These are phyloP conservation scores for Madurella mycetomatis DNA, from an alignment of 2,329 filamentous ascomycete species.

Conservation along the genomic window DNA sequence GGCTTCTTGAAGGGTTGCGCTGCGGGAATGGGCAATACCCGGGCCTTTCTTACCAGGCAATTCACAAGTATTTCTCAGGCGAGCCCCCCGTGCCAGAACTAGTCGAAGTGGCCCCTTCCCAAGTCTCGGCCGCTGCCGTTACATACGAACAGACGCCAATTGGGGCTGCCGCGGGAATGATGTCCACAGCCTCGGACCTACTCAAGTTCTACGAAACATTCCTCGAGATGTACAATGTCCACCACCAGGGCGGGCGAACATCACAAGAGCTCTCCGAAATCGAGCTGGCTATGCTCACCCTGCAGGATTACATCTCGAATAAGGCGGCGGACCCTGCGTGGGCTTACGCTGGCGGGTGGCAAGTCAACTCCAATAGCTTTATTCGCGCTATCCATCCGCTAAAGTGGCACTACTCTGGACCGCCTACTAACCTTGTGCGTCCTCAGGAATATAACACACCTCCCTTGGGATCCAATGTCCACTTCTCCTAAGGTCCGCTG, in stretches of 20 bases:
- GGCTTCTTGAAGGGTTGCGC: neutral
- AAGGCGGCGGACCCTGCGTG: neutral
- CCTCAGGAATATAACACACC: slow-evolving; percentile 1
- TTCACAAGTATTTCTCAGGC: neutral
- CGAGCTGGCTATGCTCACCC: slow-evolving; percentile 9
- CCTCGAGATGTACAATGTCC: neutral
- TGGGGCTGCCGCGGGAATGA: slow-evolving; percentile 13
- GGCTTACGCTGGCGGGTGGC: slow-evolving; percentile 14
- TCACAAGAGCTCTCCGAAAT: neutral
- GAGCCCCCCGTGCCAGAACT: neutral
- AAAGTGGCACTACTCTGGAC: neutral
- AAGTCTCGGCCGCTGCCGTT: neutral
- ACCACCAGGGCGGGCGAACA: neutral
- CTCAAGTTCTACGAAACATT: slow-evolving; percentile 11
- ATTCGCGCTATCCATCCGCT: neutral
- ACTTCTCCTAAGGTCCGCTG: neutral
- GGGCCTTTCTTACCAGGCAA: neutral
- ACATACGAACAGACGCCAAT: neutral
- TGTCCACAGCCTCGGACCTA: slow-evolving; percentile 12
- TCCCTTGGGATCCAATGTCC: slow-evolving; percentile 3
- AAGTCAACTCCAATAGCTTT: neutral
- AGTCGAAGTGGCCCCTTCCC: neutral
- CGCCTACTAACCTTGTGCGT: neutral
- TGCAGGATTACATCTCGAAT: slow-evolving; percentile 1
- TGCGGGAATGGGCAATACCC: too few relatives aligned